phyloP scores from a whole-genome alignment of 2,329 filamentous ascomycete species.

The Catunica adiposa region DNA sequence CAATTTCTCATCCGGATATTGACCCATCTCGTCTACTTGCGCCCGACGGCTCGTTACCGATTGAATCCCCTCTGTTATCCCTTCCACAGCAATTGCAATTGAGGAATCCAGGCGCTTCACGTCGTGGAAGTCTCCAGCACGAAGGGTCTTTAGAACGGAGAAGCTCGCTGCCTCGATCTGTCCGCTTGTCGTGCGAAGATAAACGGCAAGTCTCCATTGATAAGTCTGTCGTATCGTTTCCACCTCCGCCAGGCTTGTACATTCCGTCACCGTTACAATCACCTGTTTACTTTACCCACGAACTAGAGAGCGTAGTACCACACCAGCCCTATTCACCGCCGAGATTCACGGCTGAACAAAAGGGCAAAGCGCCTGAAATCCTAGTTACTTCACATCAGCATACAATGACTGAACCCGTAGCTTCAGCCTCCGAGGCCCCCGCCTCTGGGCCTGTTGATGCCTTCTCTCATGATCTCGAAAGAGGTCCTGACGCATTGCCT shows the following conservation, averaged over 20 bases:
- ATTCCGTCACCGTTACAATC: constrained; percentile 1
- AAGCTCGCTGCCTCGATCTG: constrained; percentile 36
- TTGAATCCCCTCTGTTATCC: constrained; percentile 35
- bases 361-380: constrained; percentile 29
- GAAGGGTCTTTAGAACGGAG: constrained; percentile 30
- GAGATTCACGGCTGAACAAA: constrained; percentile 11
- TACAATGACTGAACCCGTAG: constrained; percentile 20
- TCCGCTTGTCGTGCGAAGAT: constrained; percentile 38
- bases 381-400: background rate
- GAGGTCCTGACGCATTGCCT: constrained; percentile 30
- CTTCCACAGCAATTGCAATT: constrained; percentile 34
- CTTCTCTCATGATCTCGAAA: constrained; percentile 37
- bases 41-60: constrained; percentile 23
- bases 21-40: constrained; percentile 24
- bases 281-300: background rate
- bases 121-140: constrained; percentile 34
- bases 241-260: background rate
- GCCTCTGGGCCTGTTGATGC: constrained; percentile 19
- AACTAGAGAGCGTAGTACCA: background rate
- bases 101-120: constrained; percentile 22
- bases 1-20: constrained; percentile 30
- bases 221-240: background rate
- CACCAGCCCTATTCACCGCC: constrained; percentile 17
- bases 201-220: constrained; percentile 18
- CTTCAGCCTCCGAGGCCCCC: constrained; percentile 20